phyloP scores from a whole-genome alignment of 2,329 filamentous ascomycete genomes.

The Graphium sp. region DNA sequence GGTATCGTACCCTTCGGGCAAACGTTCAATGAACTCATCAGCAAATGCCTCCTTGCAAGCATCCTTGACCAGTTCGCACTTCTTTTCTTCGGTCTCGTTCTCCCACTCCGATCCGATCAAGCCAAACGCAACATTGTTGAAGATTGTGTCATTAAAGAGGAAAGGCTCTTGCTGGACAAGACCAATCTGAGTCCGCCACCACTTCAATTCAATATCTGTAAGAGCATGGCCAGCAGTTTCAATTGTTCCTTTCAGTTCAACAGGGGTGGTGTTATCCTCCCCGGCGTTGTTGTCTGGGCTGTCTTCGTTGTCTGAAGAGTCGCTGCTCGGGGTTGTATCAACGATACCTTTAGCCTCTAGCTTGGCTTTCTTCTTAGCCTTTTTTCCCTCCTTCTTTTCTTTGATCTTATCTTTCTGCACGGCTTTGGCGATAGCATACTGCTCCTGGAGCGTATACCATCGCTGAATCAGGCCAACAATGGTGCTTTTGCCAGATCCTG shows the following conservation, averaged over 20 bases:
- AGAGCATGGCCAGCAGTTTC: slow-evolving; percentile 6
- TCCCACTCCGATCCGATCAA: slow-evolving; percentile 35
- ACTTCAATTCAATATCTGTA: slow-evolving; percentile 14
- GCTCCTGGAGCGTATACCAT: slow-evolving; percentile 48
- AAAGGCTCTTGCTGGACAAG: slow-evolving; percentile 36
- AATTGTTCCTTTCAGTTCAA: slow-evolving; percentile 6
- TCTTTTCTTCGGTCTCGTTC: slow-evolving; percentile 18
- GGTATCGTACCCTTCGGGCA: slow-evolving; percentile 54
- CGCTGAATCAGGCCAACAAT: slow-evolving; percentile 54
- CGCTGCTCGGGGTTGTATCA: neutral
- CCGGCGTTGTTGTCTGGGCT: slow-evolving; percentile 3
- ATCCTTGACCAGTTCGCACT: slow-evolving; percentile 37
- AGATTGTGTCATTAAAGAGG: slow-evolving; percentile 31
- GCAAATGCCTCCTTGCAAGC: slow-evolving; percentile 54
- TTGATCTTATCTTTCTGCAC: slow-evolving; percentile 27
- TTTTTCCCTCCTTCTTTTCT: slow-evolving; percentile 16
- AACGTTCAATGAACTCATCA: slow-evolving; percentile 47
- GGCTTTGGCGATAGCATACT: slow-evolving; percentile 31
- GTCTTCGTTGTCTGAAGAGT: slow-evolving; percentile 3
- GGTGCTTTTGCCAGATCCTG: slow-evolving; percentile 58
- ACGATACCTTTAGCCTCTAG: slow-evolving; percentile 1
- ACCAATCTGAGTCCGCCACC: slow-evolving; percentile 27
- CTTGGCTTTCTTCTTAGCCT: slow-evolving; percentile 9
- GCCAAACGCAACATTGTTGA: slow-evolving; percentile 44
- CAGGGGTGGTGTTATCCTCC: neutral